A percentile compares a stretch with the other conserved stretches of the same genome.
These are phyloP conservation scores for Suhomyces bokatorum DNA, from an alignment of 1,139 yeast genomes.

Conservation along the genomic window DNA sequence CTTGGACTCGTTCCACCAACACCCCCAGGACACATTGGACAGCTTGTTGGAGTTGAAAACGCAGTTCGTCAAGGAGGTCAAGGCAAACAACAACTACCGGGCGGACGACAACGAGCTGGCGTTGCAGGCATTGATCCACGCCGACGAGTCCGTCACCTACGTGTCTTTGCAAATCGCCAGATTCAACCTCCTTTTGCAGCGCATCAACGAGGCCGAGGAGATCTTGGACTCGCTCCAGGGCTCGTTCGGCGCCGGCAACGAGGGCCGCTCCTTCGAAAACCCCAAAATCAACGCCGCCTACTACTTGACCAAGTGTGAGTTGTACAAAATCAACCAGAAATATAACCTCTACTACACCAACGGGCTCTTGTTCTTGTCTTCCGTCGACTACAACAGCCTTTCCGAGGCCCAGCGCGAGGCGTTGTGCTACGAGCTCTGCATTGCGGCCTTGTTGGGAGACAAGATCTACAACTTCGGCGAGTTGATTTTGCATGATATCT, in stretches of 20 bases:
- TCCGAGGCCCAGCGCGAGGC: slow-evolving; percentile 23
- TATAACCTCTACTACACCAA: slow-evolving; percentile 78
- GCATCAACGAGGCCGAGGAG: slow-evolving; percentile 65
- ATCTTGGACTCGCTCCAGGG: slow-evolving; percentile 62
- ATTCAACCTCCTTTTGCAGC: slow-evolving; percentile 57
- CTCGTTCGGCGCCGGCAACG: slow-evolving; percentile 36
- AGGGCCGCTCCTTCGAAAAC: slow-evolving; percentile 53
- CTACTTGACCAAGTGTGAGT: slow-evolving; percentile 78
- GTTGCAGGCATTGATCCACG: slow-evolving; percentile 38
- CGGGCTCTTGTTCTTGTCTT: slow-evolving; percentile 51
- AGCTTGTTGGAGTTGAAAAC: slow-evolving; percentile 55
- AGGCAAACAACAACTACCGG: slow-evolving; percentile 26
- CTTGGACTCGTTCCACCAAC: slow-evolving; percentile 47
- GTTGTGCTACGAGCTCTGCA: slow-evolving; percentile 78
- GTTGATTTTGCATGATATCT: slow-evolving; percentile 83
- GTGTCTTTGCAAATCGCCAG: slow-evolving; percentile 80
- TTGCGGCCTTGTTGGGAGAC: slow-evolving; percentile 89
- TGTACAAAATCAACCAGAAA: slow-evolving; percentile 72
- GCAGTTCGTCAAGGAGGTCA: slow-evolving; percentile 44
- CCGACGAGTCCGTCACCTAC: slow-evolving; percentile 52
- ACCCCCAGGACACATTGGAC: slow-evolving; percentile 53
- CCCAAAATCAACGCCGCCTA: slow-evolving; percentile 78
- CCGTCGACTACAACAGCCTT: slow-evolving; percentile 41
- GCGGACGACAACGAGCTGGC: slow-evolving; percentile 31
- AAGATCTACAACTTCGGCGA: slow-evolving; percentile 95